Conservation (phyloP, 1,284 basidiomycete species). For the Sanguinoderma infundibulare region DNA sequence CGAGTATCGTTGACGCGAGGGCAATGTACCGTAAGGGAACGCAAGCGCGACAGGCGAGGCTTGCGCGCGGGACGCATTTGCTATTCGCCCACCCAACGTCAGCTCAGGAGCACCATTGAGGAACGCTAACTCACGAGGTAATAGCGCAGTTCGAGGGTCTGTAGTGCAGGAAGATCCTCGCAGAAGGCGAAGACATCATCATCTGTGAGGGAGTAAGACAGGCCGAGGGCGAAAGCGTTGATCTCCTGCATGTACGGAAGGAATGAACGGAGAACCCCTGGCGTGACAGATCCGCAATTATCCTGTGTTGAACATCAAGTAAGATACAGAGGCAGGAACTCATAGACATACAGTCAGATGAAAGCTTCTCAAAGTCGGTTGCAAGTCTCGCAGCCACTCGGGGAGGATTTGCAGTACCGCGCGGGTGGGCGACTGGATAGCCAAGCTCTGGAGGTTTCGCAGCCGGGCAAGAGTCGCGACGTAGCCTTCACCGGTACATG, state of each 20-base stretch:
- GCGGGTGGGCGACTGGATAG: conserved; percentile 46
- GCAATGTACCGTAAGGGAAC: conserved; percentile 45
- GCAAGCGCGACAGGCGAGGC: conserved; percentile 39
- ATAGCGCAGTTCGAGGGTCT: conserved; percentile 46
- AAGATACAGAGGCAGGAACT: neutral
- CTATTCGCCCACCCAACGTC: conserved; percentile 31
- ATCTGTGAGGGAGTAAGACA: conserved; percentile 59
- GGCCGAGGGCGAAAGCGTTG: conserved; percentile 45
- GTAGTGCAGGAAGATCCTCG: conserved; percentile 40
- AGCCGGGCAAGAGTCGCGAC: conserved; percentile 40
- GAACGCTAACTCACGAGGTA: conserved; percentile 45
- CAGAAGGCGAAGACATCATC: conserved; percentile 53
- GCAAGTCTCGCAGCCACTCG: conserved; percentile 46
- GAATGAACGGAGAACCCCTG: conserved; percentile 52
- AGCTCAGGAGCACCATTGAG: neutral
- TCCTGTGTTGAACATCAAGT: conserved; percentile 35
- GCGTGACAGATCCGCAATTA: conserved; percentile 63
- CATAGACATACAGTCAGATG: conserved; percentile 42
- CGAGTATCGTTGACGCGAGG: conserved; percentile 26
- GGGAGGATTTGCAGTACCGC: conserved; percentile 49
- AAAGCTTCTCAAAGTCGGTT: conserved; percentile 39
- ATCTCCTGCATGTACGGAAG: conserved; percentile 38
- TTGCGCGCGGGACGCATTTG: conserved; percentile 44
- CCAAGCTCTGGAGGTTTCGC: conserved; percentile 40
- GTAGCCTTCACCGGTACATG: conserved; percentile 42